phyloP scores from a whole-genome alignment of 208 protist species.

The Crithidia thermophila region DNA sequence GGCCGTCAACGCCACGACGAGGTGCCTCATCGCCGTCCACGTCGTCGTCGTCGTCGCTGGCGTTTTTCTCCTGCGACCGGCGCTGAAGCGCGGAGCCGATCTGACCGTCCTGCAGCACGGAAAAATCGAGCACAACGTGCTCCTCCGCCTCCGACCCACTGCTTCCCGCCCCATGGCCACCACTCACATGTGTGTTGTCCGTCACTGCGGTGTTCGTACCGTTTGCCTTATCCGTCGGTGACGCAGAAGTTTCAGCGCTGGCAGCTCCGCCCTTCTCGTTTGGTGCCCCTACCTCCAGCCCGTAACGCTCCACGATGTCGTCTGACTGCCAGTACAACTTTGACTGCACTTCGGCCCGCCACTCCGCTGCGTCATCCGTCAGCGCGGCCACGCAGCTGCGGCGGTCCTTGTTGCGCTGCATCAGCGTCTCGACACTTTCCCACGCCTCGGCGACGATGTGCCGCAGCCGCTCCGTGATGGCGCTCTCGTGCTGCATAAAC shows the following conservation, averaged over 20 bases:
- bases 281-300: constrained; percentile 37
- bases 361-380: constrained; percentile 25
- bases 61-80: not conserved
- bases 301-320: constrained; percentile 46
- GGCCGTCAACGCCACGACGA: too few relatives aligned
- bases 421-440: constrained; percentile 55
- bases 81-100: not conserved
- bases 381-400: constrained; percentile 26
- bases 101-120: constrained; percentile 16
- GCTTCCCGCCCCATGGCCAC: not conserved
- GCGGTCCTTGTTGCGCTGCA: constrained; percentile 49
- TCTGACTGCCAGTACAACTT: constrained; percentile 65
- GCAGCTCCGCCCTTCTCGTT: too few relatives aligned
- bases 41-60: not conserved
- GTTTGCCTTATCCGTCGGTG: too few relatives aligned
- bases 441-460: constrained; percentile 46
- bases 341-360: constrained; percentile 22
- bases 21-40: not conserved
- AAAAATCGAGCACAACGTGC: constrained; percentile 40
- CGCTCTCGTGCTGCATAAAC: constrained; percentile 31
- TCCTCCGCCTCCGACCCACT: not conserved
- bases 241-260: too few relatives aligned
- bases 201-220: not conserved
- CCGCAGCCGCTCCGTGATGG: constrained; percentile 32
- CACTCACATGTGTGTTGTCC: not conserved